A percentile compares a stretch with the other conserved stretches of the same genome.
phyloP scores from a whole-genome alignment of 2,329 filamentous ascomycete species.

The Penicillium hordei region DNA sequence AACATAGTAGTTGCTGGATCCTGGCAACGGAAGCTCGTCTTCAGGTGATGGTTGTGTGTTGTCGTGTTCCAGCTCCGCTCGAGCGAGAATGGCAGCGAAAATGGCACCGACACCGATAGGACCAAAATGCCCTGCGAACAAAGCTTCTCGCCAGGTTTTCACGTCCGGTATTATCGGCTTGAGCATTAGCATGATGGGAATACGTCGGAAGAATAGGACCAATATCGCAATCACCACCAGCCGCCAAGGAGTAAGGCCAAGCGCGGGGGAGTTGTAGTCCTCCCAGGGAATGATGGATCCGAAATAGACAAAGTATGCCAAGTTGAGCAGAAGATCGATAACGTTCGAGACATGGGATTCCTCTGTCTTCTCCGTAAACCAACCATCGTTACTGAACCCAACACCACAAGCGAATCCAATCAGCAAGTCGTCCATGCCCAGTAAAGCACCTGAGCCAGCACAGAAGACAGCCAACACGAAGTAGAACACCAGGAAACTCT shows the following conservation, averaged over 20 bases:
- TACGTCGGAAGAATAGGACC: constrained; percentile 91
- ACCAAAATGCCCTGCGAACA: constrained; percentile 96
- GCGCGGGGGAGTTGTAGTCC: constrained; percentile 72
- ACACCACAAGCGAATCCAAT: constrained; percentile 94
- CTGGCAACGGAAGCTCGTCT: constrained; percentile 54
- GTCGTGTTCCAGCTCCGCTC: constrained; percentile 82
- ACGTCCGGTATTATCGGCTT: constrained; percentile 95
- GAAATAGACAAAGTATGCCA: constrained; percentile 97
- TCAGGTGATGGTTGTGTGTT: constrained; percentile 70
- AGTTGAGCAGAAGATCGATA: constrained; percentile 93
- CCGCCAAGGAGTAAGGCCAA: constrained; percentile 82
- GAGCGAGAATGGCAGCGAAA: constrained; percentile 87
- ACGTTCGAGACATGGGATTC: constrained; percentile 99
- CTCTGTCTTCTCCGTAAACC: constrained; percentile 97
- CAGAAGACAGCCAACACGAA: constrained; percentile 95
- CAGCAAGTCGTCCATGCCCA: constrained; percentile 89
- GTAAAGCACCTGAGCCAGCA: constrained; percentile 84
- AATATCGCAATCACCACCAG: constrained; percentile 91
- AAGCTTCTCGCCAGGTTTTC: constrained; percentile 95
- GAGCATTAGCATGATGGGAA: constrained; percentile 87
- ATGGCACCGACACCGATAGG: constrained; percentile 97
- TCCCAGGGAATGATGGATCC: constrained; percentile 97
- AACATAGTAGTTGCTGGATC: constrained; percentile 65
- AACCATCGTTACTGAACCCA: constrained; percentile 98
- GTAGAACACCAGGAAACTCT: constrained; percentile 98